These are phyloP conservation scores for Corchorus capsularis DNA, from an alignment of 345 rosid genomes.

Conservation along the genomic window DNA sequence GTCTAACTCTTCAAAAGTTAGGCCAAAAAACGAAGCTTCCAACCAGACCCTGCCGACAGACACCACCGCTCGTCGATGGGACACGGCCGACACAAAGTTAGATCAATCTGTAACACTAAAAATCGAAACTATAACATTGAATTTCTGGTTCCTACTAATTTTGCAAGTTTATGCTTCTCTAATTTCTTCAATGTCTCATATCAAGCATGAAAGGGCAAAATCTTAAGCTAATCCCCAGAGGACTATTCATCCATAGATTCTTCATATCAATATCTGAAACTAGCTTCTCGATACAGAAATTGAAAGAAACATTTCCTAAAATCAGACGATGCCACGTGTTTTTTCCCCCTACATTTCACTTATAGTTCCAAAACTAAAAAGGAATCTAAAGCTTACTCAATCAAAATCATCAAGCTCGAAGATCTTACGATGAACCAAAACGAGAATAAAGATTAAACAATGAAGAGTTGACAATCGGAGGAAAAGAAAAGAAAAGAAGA, in stretches of 20 bases:
- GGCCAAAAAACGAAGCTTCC: slow-evolving; percentile 1
- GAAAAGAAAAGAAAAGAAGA: not conserved
- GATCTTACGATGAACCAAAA: not conserved
- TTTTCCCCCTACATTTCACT: not conserved
- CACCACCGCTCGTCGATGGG: not conserved
- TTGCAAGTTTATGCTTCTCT: not conserved
- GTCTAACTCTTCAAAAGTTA: not conserved
- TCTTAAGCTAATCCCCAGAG: not conserved
- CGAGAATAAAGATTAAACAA: not conserved
- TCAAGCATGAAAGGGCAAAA: not conserved
- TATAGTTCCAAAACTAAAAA: not conserved
- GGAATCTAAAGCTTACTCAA: not conserved
- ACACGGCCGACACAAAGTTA: not conserved
- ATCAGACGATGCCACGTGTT: not conserved
- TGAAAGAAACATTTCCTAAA: not conserved
- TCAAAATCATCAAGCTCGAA: not conserved
- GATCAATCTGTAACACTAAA: not conserved
- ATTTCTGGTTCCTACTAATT: not conserved
- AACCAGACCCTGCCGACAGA: not conserved
- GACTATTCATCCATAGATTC: not conserved
- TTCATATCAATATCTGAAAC: not conserved
- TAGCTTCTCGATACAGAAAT: not conserved
- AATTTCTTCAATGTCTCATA: not conserved
- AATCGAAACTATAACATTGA: not conserved
- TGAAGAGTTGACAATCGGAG: not conserved